Base-by-base conservation (phyloP, 2,329 filamentous ascomycete genomes). In the Ophiocordyceps camponoti-rufipedis region DNA sequence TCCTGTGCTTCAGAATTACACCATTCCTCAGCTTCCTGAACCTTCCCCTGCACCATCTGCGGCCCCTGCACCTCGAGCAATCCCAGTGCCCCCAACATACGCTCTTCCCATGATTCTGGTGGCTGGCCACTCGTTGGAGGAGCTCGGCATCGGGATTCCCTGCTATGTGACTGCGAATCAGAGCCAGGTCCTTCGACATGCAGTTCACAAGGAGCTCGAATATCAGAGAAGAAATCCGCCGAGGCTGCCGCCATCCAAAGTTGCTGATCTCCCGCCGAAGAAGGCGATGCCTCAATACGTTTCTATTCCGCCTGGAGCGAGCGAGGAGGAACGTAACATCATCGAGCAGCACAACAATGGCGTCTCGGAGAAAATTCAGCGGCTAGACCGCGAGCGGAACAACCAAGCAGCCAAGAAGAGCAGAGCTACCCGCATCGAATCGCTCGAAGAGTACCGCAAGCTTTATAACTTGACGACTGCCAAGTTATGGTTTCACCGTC, bases 341-440 rank as follows among this genome's bases (percentile, higher is more conserved):
- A 49, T 58, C 2, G 50, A 54, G 18, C 48, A 43, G 0, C 46
- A 48, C 7, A 58, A 58, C 46, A 59, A 62, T 44, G 12, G 42
- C 6, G 54, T 62, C 35, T 53, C 58, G 2, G 46, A 46, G 4
- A 44, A 51, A 18, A 50, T 51, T 9, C 54, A 56, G 46, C 43
- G 23, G 4, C 42, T 56, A 2, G 57, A 63, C 16, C 53, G 58
- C 2, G 47, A 54, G 40, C 53, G 63, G 5, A 66, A 66, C 53
- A 66, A 64, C 48, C 47, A 52, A 33, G 59, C 64, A 0, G 64
- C 64, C 23, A 62, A 60, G 49, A 59, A 62, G 45, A 60, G 56
- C 11, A 55, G 64, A 1, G 48, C 55, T 18, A 50, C 54, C 18
- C 54, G 61, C 0, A 46, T 58, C 28, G 61, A 63, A 44, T 47